Conservation (phyloP, 129 eudicot genomes). For the Artemisia tridentata region DNA sequence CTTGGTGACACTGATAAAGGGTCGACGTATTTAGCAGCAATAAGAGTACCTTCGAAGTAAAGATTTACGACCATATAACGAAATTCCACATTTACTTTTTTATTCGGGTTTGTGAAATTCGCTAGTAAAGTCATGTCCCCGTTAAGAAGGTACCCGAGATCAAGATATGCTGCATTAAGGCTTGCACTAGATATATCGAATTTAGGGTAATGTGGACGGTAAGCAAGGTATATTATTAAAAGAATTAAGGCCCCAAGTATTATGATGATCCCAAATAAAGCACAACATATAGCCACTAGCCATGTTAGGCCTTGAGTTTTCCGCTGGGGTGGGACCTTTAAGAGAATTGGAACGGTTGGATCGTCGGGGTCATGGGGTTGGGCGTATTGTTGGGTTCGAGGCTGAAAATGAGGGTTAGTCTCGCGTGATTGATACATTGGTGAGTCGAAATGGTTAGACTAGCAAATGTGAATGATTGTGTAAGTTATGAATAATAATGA, state of each 20-base stretch:
- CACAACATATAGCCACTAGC: conserved; percentile 69
- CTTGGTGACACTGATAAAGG: conserved; percentile 52
- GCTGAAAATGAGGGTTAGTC: conserved; percentile 76
- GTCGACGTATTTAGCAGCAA: conserved; percentile 59
- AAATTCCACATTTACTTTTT: conserved; percentile 64
- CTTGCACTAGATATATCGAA: conserved; percentile 67
- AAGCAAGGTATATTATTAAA: conserved; percentile 63
- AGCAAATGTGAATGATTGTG: conserved; percentile 19
- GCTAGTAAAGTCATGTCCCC: conserved; percentile 71
- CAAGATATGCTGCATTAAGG: conserved; percentile 86
- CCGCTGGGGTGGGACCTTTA: conserved; percentile 36
- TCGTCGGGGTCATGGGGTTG: conserved; percentile 30
- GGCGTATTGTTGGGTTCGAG: conserved; percentile 36
- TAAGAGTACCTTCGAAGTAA: conserved; percentile 43
- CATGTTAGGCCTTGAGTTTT: conserved; percentile 57
- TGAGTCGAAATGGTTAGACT: conserved; percentile 11
- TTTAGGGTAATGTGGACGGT: conserved; percentile 68
- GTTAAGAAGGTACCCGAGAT: conserved; percentile 78
- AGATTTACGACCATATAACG: conserved; percentile 54
- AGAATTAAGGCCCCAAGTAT: conserved; percentile 74
- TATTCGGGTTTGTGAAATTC: conserved; percentile 90
- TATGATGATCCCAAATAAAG: conserved; percentile 71
- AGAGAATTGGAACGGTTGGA: conserved; percentile 18
- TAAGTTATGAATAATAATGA: conserved; percentile 24
- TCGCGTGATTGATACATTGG: conserved; percentile 64